phyloP scores from a whole-genome alignment of 176 grass and related monocot genomes.

The Eleusine indica region DNA sequence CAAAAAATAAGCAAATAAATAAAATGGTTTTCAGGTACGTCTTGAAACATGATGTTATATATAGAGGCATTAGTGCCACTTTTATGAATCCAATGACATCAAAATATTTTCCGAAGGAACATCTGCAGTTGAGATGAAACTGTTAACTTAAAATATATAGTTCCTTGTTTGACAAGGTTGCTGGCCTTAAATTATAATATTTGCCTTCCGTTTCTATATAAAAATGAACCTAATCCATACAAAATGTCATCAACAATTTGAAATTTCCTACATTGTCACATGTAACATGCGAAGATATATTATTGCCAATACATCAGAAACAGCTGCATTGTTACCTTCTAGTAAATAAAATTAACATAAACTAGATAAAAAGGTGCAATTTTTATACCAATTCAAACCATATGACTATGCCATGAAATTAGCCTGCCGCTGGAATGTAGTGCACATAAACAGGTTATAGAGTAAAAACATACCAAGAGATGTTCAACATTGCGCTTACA shows the following conservation, averaged over 20 bases:
- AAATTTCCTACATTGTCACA: not conserved
- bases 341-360: conserved; percentile 17
- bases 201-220: not conserved
- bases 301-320: not conserved
- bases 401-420: not conserved
- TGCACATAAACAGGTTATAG: not conserved
- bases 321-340: not conserved
- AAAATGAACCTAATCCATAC: not conserved
- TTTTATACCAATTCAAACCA: not conserved
- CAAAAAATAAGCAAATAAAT: not conserved
- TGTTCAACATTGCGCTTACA: conserved; percentile 75
- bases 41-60: not conserved
- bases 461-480: conserved; percentile 72
- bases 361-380: not conserved
- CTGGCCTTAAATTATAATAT: not conserved
- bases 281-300: conserved; percentile 6
- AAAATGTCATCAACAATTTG: not conserved
- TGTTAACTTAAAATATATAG: not conserved
- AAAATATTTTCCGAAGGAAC: not conserved
- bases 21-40: not conserved
- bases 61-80: not conserved
- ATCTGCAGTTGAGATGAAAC: not conserved
- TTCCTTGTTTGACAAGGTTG: not conserved
- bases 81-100: not conserved
- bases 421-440: not conserved